phyloP scores from a whole-genome alignment of 2,329 filamentous ascomycete species.

The Dryadomyces sulphureus region DNA sequence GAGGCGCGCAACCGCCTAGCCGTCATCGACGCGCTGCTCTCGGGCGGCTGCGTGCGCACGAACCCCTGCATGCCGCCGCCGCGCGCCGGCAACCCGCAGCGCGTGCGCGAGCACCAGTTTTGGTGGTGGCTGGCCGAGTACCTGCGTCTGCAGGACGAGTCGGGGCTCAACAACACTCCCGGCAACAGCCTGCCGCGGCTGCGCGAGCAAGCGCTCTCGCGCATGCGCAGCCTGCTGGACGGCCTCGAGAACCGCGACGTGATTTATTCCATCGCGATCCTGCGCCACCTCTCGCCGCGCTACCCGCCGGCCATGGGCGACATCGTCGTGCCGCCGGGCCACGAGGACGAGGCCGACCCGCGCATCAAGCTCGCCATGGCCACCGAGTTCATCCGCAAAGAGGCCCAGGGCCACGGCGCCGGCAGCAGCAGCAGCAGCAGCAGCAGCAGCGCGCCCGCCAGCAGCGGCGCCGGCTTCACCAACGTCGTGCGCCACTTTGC shows the following conservation, averaged over 20 bases:
- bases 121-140: slow-evolving; percentile 70
- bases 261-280: slow-evolving; percentile 75
- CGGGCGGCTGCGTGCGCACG: slow-evolving; percentile 46
- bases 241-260: slow-evolving; percentile 79
- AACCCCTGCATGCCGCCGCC: slow-evolving; percentile 41
- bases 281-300: slow-evolving; percentile 57
- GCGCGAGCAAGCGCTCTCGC: slow-evolving; percentile 49
- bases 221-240: slow-evolving; percentile 57
- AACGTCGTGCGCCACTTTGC: slow-evolving; percentile 59
- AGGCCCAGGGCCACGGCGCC: slow-evolving; percentile 40
- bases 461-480: slow-evolving; percentile 37
- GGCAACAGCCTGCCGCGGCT: slow-evolving; percentile 23
- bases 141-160: slow-evolving; percentile 41
- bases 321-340: slow-evolving; percentile 30
- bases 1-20: slow-evolving; percentile 57
- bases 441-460: background rate
- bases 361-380: slow-evolving; percentile 54
- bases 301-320: slow-evolving; percentile 36
- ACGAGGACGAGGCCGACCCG: slow-evolving; percentile 51
- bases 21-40: slow-evolving; percentile 63
- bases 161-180: slow-evolving; percentile 12
- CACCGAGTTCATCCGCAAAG: slow-evolving; percentile 53
- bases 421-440: background rate
- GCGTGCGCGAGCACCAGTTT: slow-evolving; percentile 56
- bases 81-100: slow-evolving; percentile 34